Base-by-base conservation (phyloP, 768 basidiomycete genomes). In the Albatrellus ellisii region DNA sequence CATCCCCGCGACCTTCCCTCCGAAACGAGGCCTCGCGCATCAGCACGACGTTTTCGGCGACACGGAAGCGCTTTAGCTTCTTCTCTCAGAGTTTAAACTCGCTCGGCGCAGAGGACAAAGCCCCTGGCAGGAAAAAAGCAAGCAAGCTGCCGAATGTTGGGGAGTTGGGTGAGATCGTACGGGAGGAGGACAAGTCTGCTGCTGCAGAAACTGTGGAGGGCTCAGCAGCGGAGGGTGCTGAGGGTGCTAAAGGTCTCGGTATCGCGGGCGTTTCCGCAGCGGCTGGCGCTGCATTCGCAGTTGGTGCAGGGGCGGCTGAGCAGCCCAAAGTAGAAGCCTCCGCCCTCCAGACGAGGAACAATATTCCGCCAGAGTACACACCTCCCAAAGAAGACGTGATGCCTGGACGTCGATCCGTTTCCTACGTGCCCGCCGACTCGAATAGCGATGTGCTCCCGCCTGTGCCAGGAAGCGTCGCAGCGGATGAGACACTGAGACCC, bases 121-220 rank as follows among this genome's bases (percentile, higher is more conserved):
- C 31, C 34, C 48, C 57, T 34, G 46, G 52, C 14, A 56, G 59
- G 31, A 63, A 60, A 22, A 69, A 43, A 43, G 27, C 39, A 10
- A 50, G 50, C 38, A 63, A 59, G 53, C 50, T 56, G 20, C 59
- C 59, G 10, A 64, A 62, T 41, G 59, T 78, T 17, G 79, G 78
- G 14, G 83, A 86, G 61, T 67, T 81, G 70, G 83, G 83, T 8
- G 83, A 84, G 54, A 62, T 75, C 12, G 50, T 82, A 25, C 58
- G 65, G 17, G 79, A 83, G 53, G 74, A 72, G 49, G 66, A 64
- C 11, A 25, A 38, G 14, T 18, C 11, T 17, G 2, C 63, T 25
- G 3, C 63, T 60, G 49, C 60, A 58, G 3, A 56, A 58, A 39
- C 51, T 54, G 20, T 56, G 55, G 44, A 32, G 26, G 43, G 43